Evolutionary conservation across 2,329 filamentous ascomycete genomes (phyloP), one percentile per base, ranked within the genome.

Genomic region (Sclerotinia glacialis): DNA sequence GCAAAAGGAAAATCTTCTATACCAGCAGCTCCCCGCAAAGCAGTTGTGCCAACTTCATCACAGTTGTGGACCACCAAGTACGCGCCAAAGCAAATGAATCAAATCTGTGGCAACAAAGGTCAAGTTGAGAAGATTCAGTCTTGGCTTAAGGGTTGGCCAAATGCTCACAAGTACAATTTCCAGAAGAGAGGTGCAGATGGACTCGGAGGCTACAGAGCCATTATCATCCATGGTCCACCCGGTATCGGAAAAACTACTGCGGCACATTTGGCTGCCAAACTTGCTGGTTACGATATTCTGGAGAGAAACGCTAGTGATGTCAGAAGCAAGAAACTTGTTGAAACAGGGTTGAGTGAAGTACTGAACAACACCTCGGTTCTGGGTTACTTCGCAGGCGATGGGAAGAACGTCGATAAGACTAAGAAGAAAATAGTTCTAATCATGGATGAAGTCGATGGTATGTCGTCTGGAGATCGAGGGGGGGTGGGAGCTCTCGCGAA

Each of bases 391-490:
- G 88, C 93, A 8, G 88, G 87, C 2, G 91, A 93, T 66, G 90
- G 91, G 31, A 91, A 95, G 78, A 85, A 89, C 67, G 88, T 97
- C 4, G 90, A 97, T 54, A 79, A 82, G 5, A 83, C 83, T 21
- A 98, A 95, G 81, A 96, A 96, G 81, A 97, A 97, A 73, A 87
- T 98, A 44, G 92, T 97, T 7, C 81, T 99, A 59, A 92, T 99
- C 79, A 98, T 99, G 95, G 95, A 99, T 73, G 95, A 99, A 79
- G 95, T 99, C 5, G 95, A 99, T 74, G 95, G 95, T 63, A 98
- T 99, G 95, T 98, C 94, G 69, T 93, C 92, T 46, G 95, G 95
- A 76, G 95, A 99, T 76, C 89, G 95, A 69, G 95, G 95, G 71
- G 95, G 95, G 77, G 95, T 99, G 58, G 95, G 93, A 61, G 95